Conservation (phyloP, 73 alveolate species). For the Blepharisma stoltei region DNA sequence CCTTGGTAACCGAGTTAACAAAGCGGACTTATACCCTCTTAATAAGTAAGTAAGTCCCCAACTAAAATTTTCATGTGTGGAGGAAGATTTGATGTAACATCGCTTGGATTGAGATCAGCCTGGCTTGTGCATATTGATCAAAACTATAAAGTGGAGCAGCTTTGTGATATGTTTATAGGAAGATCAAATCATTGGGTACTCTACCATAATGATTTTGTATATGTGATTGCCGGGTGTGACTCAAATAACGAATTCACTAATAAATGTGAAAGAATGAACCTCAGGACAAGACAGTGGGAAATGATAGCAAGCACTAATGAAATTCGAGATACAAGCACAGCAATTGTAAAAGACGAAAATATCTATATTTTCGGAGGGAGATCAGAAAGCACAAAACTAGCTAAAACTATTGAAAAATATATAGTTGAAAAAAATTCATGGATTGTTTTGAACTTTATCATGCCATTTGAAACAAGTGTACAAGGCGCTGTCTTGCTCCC, state of each 20-base stretch:
- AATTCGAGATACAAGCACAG: conserved; percentile 22
- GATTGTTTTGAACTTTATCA: neutral
- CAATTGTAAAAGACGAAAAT: neutral
- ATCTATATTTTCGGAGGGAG: conserved; percentile 26
- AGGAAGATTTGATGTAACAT: neutral
- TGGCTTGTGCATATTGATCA: neutral
- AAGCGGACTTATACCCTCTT: no score
- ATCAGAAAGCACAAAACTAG: neutral
- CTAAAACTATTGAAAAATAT: conserved; percentile 9
- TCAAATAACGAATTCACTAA: neutral
- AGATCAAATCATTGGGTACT: conserved; percentile 25
- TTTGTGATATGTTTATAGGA: conserved; percentile 17
- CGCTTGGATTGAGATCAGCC: neutral
- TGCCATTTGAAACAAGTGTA: conserved; percentile 22
- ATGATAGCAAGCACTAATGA: neutral
- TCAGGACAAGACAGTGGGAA: neutral
- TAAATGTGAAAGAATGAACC: conserved; percentile 18
- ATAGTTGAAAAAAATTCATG: neutral
- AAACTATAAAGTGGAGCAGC: neutral
- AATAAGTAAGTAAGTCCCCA: no score
- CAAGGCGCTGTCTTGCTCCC: conserved; percentile 10
- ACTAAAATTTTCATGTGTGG: conserved; percentile 27
- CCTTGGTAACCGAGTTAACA: no score
- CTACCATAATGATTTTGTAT: conserved; percentile 13
- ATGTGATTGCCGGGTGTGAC: conserved; percentile 24